Percentiles rank a stretch among this genome's conserved stretches.
phyloP scores from a whole-genome alignment of 164 flowering plant species.

The grape (Vitis vinifera) region ASM3070453v1 NC_081817.1:1635501-1636000 shows the following conservation, averaged over 20 bases:
- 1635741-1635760: slow-evolving; percentile 58
- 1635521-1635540: slow-evolving; percentile 44
- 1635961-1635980: slow-evolving; percentile 69
- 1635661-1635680: slow-evolving; percentile 70
- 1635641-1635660: slow-evolving; percentile 74
- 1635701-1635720: slow-evolving; percentile 48
- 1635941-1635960: slow-evolving; percentile 61
- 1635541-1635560: slow-evolving; percentile 71
- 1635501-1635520: slow-evolving; percentile 59
- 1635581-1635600: slow-evolving; percentile 49
- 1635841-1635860: slow-evolving; percentile 61
- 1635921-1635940: slow-evolving; percentile 70
- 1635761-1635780: slow-evolving; percentile 66
- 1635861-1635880: slow-evolving; percentile 51
- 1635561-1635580: slow-evolving; percentile 57
- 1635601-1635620: slow-evolving; percentile 66
- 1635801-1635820: slow-evolving; percentile 51
- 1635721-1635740: slow-evolving; percentile 59
- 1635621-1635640: slow-evolving; percentile 63
- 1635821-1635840: slow-evolving; percentile 74
- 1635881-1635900: slow-evolving; percentile 44
- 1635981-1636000: slow-evolving; percentile 68
- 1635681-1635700: slow-evolving; percentile 75
- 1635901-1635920: slow-evolving; percentile 74
- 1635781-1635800: slow-evolving; percentile 74